Evolutionary conservation across 1,139 yeast genomes (phyloP).

Genomic region (Arxiozyma heterogenica): DNA sequence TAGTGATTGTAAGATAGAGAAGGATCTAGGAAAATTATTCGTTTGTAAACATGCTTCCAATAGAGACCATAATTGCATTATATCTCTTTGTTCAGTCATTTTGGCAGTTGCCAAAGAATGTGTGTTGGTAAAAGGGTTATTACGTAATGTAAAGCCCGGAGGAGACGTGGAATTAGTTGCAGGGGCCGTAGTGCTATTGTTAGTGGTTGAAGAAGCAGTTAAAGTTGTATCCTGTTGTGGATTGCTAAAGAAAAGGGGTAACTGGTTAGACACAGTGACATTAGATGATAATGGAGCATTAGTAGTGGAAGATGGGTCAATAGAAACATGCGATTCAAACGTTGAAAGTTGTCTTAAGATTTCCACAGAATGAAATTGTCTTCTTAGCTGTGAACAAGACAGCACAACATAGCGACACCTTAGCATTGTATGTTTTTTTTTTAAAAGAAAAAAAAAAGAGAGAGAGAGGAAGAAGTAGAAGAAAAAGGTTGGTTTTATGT

Average conservation of each 20-base stretch:
- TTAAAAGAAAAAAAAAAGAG: background rate
- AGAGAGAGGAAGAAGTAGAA: background rate
- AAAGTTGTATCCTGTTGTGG: background rate
- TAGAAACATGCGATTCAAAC: background rate
- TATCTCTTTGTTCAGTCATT: constrained; percentile 47
- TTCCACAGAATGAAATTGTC: background rate
- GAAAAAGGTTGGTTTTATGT: background rate
- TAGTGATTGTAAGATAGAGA: constrained; percentile 51
- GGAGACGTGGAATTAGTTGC: background rate
- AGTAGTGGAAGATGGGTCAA: background rate
- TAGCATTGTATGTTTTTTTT: background rate
- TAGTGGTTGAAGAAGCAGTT: background rate
- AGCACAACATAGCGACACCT: background rate
- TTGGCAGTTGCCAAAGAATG: constrained; percentile 19
- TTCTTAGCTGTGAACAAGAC: background rate
- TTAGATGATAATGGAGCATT: background rate
- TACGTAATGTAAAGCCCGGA: background rate
- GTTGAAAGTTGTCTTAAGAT: background rate
- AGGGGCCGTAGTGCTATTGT: background rate
- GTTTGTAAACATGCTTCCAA: constrained; percentile 72
- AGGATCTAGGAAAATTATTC: constrained; percentile 63
- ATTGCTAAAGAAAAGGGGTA: background rate
- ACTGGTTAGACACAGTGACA: background rate
- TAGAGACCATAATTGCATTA: constrained; percentile 57
- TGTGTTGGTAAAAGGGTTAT: constrained; percentile 23